Base-by-base conservation (phyloP, 371 early-diverging fungal genomes). In the Blakeslea trispora region DNA sequence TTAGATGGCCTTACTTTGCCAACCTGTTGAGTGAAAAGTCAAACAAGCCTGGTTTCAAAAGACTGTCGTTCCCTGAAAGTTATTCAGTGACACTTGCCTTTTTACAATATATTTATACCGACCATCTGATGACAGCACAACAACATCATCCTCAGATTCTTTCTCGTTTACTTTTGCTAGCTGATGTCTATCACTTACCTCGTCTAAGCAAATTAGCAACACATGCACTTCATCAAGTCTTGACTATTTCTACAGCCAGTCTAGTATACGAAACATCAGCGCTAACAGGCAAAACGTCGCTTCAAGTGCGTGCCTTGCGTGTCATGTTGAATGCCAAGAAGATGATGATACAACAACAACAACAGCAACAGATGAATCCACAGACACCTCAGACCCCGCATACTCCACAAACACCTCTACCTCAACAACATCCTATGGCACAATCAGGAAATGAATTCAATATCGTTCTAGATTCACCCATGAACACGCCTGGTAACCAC, bases 41-140 rank as follows among this genome's bases (percentile, higher is more conserved):
- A 17, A 34, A 59, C 11, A 14, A 46, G 49, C 23, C 44, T 49
- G 40, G 45, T 5, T 57, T 50, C 59, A 72, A 73, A 31, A 68
- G 77, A 5, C 53, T 84, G 18, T 59, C 71, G 0, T 78, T 87
- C 32, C 86, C 89, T 0, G 90, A 84, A 34, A 72, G 80, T 32
- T 85, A 86, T 49, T 63, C 80, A n/a, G 84, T 84, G 9, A 80
- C 86, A 17, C 57, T 79, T 49, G 83, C 87, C 8, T 88, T 91
- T 55, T 65, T 89, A 13, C 88, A 89, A 48, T 91, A 77, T 35
- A 63, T 90, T 45, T 89, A 91, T 59, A 89, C 91, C 0, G 88
- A 85, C 58, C 81, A 85, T 59, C 66, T 91, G n/a, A 82, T 89
- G 61, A 83, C 87, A 14, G 70, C 86, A 37, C 79, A 85, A 57